These are phyloP conservation scores for Chrysophaeum taylorii DNA, from an alignment of 352 stramenopile species.

Conservation along the genomic window DNA sequence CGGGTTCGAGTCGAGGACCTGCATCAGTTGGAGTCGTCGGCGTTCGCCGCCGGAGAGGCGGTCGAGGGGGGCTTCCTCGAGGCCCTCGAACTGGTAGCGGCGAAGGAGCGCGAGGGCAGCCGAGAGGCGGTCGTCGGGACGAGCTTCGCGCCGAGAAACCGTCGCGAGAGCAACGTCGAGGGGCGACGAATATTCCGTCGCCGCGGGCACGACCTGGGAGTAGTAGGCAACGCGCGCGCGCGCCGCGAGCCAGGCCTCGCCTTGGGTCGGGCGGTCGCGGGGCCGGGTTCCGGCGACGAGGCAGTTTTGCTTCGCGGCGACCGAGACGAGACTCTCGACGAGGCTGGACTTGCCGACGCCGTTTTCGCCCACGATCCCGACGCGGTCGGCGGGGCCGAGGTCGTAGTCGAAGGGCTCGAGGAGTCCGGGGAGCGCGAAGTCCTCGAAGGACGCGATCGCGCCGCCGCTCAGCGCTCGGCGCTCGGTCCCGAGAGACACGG, in stretches of 20 bases:
- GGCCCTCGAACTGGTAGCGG: conserved; percentile 28
- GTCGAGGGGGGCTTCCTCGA: conserved; percentile 19
- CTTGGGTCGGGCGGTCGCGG: neutral
- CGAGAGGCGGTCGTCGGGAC: neutral
- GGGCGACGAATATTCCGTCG: neutral
- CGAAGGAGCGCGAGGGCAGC: conserved; percentile 24
- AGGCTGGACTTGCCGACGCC: conserved; percentile 81
- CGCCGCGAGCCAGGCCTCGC: neutral
- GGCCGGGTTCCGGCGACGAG: neutral
- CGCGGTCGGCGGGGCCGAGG: conserved; percentile 67
- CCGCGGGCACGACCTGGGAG: conserved; percentile 14
- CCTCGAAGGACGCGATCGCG: conserved; percentile 30
- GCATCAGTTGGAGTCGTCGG: conserved; percentile 32
- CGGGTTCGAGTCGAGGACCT: conserved; percentile 28
- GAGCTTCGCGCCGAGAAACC: neutral
- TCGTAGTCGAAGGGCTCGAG: conserved; percentile 75
- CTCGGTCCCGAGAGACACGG: neutral
- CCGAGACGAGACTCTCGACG: conserved; percentile 71
- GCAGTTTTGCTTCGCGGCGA: conserved; percentile 39
- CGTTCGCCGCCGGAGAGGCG: conserved; percentile 31
- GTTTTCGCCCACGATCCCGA: conserved; percentile 79
- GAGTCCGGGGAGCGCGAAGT: too few species aligned
- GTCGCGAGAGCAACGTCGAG: conserved; percentile 2
- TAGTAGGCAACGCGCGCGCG: conserved; percentile 26
- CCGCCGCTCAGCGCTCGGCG: conserved; percentile 44